phyloP scores from a whole-genome alignment of 768 basidiomycete species.

The Lactarius akahatsu region DNA sequence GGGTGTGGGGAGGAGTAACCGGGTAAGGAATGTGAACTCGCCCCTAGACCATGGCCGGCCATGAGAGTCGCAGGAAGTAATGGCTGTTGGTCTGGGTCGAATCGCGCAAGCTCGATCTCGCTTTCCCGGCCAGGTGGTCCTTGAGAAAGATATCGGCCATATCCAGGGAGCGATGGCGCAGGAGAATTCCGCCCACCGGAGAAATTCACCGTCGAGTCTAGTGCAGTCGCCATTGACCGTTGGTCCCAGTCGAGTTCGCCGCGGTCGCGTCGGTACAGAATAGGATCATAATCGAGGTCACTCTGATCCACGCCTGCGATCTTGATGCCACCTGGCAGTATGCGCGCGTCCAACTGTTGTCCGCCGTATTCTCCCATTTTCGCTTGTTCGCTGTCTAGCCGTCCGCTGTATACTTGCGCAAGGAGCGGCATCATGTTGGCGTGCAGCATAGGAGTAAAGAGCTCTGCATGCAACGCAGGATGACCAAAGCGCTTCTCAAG shows the following conservation, averaged over 20 bases:
- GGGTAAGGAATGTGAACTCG: slow-evolving; percentile 16
- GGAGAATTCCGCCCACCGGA: slow-evolving; percentile 43
- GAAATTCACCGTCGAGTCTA: slow-evolving; percentile 39
- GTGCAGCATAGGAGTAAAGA: slow-evolving; percentile 88
- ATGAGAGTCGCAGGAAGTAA: slow-evolving; percentile 42
- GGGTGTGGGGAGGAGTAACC: slow-evolving; percentile 31
- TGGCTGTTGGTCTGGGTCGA: slow-evolving; percentile 62
- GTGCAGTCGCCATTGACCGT: slow-evolving; percentile 63
- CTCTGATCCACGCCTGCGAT: slow-evolving; percentile 79
- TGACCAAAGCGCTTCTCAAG: slow-evolving; percentile 94
- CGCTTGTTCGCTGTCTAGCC: slow-evolving; percentile 60
- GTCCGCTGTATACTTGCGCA: slow-evolving; percentile 72
- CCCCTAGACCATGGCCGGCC: slow-evolving; percentile 2
- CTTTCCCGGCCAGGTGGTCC: slow-evolving; percentile 30
- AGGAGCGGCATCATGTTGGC: slow-evolving; percentile 81
- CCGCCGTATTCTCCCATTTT: slow-evolving; percentile 77
- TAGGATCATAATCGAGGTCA: slow-evolving; percentile 83
- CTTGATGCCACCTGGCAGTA: slow-evolving; percentile 75
- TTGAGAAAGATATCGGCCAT: slow-evolving; percentile 55
- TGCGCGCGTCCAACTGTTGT: slow-evolving; percentile 67
- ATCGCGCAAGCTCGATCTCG: slow-evolving; percentile 54
- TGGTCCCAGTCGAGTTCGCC: slow-evolving; percentile 89
- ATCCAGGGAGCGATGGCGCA: slow-evolving; percentile 43
- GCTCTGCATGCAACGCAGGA: slow-evolving; percentile 81
- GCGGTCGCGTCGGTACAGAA: slow-evolving; percentile 71